phyloP scores from a whole-genome alignment of 163 green algal genomes.

The Prototheca stagnorum region DNA sequence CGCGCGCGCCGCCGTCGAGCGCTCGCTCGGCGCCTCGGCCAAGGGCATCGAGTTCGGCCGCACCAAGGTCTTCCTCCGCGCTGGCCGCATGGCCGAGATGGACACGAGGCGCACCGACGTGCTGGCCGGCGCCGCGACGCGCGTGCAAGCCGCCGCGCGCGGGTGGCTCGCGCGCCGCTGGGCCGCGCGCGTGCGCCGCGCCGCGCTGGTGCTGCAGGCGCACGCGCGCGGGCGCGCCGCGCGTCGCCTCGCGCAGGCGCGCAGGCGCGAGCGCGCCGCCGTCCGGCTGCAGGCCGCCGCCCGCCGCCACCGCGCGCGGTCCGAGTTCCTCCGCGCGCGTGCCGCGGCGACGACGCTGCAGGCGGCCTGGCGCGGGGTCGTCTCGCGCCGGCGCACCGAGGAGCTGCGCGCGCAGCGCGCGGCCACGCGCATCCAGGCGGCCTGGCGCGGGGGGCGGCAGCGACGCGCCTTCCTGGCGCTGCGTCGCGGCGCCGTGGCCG shows the following conservation, averaged over 20 bases:
- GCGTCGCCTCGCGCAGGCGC: not conserved
- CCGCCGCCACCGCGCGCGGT: slow-evolving; percentile 39
- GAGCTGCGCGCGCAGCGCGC: slow-evolving; percentile 24
- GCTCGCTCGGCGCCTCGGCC: slow-evolving; percentile 13
- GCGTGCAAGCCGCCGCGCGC: slow-evolving; percentile 60
- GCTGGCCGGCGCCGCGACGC: slow-evolving; percentile 59
- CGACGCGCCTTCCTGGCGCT: slow-evolving; percentile 26
- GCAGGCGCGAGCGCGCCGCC: slow-evolving; percentile 24
- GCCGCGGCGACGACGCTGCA: slow-evolving; percentile 39
- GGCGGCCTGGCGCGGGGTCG: slow-evolving; percentile 35
- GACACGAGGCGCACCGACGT: slow-evolving; percentile 78
- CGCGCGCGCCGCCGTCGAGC: slow-evolving; percentile 27
- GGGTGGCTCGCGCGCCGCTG: slow-evolving; percentile 39
- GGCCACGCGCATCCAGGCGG: slow-evolving; percentile 57
- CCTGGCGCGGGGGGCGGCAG: slow-evolving; percentile 31
- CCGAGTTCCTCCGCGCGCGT: slow-evolving; percentile 21
- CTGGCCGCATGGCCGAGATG: slow-evolving; percentile 83
- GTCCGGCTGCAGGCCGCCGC: slow-evolving; percentile 58
- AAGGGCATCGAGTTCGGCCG: slow-evolving; percentile 69
- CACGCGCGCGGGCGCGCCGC: slow-evolving; percentile 12
- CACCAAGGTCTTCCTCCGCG: slow-evolving; percentile 85
- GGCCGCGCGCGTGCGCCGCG: slow-evolving; percentile 20
- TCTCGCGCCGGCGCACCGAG: slow-evolving; percentile 34
- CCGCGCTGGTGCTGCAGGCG: slow-evolving; percentile 46
- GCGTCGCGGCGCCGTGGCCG: slow-evolving; percentile 30